Base-by-base conservation (phyloP, 2,329 filamentous ascomycete species). In the Shiraia sp. region DNA sequence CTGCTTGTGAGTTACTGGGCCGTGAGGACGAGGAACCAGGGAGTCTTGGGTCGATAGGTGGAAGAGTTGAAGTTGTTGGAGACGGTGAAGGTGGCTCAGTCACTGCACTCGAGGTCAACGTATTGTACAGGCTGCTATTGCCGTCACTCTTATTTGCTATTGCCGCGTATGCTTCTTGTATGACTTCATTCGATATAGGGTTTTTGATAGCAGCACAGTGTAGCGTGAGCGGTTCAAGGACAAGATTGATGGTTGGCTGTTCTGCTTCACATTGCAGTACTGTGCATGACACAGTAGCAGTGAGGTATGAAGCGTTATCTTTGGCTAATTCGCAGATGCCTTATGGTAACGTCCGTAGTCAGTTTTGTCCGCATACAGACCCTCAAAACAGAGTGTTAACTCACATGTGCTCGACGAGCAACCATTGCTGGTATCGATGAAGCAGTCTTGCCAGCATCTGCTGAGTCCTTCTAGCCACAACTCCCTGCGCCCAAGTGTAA, bases 311-410 rank as follows among this genome's bases (percentile, higher is more conserved):
- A 14, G 39, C 42, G 45, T 39, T 45, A 22, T 42, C 40, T 32
- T 57, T 34, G 30, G 53, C 55, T 3, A 54, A 49, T 8, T 59
- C 45, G 51, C 58, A 63, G 25, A 64, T 56, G 35, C 59, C 61
- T 64, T 23, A n/a, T n/a, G 10, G 14, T 14, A 15, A 15, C 10
- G 7, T 55, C 34, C 53, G 51, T 31, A 1, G 9, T 2, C 4
- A 14, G n/a, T n/a, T 8, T 35, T 15, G 36, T 6, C 5, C 12
- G 8, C 13, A 14, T 6, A 10, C 3, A 29, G 10, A 19, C 7
- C 10, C 1, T 10, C 8, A 10, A 9, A 7, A 19, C 9, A 9
- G 10, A 1, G 24, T 26, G 8, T n/a, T n/a, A n/a, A 53, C 53
- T 45, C 24, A 59, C 56, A 56, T 23, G 47, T 47, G 13, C 41